Percentiles rank a stretch among this genome's conserved stretches.
Conservation (phyloP, 331 rosid genomes). For the Spiraea crenata region DNA sequence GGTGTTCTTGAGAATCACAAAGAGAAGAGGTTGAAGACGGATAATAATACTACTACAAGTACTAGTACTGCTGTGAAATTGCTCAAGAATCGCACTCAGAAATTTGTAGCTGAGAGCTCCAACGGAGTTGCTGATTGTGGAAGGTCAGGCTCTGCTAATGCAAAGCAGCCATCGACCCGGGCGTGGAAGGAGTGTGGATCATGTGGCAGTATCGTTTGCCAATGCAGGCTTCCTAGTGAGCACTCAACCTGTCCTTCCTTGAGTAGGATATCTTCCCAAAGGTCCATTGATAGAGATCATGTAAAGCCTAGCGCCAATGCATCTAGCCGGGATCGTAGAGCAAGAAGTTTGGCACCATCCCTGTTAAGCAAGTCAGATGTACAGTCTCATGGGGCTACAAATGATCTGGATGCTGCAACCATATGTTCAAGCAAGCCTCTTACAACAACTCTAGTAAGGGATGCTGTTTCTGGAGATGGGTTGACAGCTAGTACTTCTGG, state of each 20-base stretch:
- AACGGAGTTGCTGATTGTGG: conserved; percentile 49
- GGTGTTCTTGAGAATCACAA: too few species aligned
- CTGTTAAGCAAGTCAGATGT: conserved; percentile 50
- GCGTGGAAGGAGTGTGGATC: conserved; percentile 27
- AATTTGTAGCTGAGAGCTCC: conserved; percentile 36
- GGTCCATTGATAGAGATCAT: conserved; percentile 38
- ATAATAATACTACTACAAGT: too few species aligned
- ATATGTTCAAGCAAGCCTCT: conserved; percentile 39
- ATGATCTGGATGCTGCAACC: conserved; percentile 55
- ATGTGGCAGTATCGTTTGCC: conserved; percentile 34
- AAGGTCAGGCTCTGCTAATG: conserved; percentile 33
- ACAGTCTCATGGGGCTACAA: conserved; percentile 48
- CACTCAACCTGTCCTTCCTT: conserved; percentile 30
- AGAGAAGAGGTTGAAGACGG: too few species aligned
- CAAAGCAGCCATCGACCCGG: conserved; percentile 23
- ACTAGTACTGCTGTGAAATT: conserved; percentile 21
- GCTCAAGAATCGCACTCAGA: conserved; percentile 27
- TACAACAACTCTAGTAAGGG: conserved; percentile 29
- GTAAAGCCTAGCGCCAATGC: conserved; percentile 22
- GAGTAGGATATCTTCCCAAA: conserved; percentile 48
- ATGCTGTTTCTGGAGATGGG: conserved; percentile 54
- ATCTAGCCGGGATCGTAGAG: conserved; percentile 30
- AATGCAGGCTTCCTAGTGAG: conserved; percentile 35
- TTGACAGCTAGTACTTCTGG: conserved; percentile 44
- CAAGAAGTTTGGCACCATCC: conserved; percentile 35